A percentile compares a stretch with the other conserved stretches of the same genome.
phyloP scores from a whole-genome alignment of 768 basidiomycete species.

The Paxillus involutus region DNA sequence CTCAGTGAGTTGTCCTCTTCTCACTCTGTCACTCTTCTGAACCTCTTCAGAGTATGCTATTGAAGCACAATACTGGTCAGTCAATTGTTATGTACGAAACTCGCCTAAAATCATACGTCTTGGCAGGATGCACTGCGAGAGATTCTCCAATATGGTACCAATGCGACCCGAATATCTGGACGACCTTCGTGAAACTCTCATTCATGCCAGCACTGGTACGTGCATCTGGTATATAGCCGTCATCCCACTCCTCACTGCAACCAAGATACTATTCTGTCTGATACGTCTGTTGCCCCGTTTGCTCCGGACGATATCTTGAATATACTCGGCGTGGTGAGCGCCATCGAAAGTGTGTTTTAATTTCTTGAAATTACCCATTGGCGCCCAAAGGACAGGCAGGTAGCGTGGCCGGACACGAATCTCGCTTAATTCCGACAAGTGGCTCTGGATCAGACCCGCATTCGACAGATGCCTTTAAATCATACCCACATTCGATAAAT shows the following conservation, averaged over 20 bases:
- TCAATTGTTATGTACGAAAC: not conserved
- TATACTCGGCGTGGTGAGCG: slow-evolving; percentile 7
- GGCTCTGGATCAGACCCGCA: too few species aligned
- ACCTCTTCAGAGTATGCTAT: slow-evolving; percentile 18
- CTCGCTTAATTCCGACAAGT: too few species aligned
- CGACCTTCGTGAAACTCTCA: slow-evolving; percentile 5
- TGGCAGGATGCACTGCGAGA: slow-evolving; percentile 25
- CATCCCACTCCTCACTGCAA: not conserved
- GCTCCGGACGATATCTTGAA: slow-evolving; percentile 8
- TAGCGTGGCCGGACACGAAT: not conserved
- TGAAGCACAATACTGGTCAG: slow-evolving; percentile 28
- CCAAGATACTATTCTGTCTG: slow-evolving; percentile 16
- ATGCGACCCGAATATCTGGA: not conserved
- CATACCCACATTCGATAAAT: not conserved
- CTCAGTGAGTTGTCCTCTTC: slow-evolving; percentile 3
- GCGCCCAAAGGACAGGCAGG: not conserved
- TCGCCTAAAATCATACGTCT: not conserved
- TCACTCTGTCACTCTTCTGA: not conserved
- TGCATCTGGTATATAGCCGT: not conserved
- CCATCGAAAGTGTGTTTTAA: not conserved
- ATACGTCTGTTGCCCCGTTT: slow-evolving; percentile 15
- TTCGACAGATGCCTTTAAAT: too few species aligned
- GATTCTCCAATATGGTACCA: slow-evolving; percentile 2
- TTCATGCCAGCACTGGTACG: slow-evolving; percentile 7
- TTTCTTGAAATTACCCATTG: not conserved